Evolutionary conservation across 345 rosid species (phyloP), one percentile per base, ranked within the genome.

Genomic region (Populus pruinosa): DNA sequence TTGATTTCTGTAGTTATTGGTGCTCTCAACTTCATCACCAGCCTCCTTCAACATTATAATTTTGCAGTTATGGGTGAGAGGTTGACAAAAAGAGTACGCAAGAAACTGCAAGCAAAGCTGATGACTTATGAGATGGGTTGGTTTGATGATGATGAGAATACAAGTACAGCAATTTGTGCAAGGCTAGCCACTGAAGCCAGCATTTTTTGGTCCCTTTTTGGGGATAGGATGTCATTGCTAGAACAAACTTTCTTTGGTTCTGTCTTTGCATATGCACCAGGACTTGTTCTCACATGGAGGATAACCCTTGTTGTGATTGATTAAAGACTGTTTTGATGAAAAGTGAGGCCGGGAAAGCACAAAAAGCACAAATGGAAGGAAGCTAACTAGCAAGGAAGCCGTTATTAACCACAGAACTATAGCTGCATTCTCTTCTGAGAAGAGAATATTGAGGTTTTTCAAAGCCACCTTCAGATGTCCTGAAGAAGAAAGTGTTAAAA

Each of bases 331-430:
- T 86, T 59, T 76, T 89, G 69, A 85, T 89, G 89, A 86, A 82
- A 84, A 86, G 79, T n/a, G 78, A 83, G 89, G 86, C 90, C 2
- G 69, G 69, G 61, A 82, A 85, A 59, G 88, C 89, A n/a, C 77
- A 31, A 29, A 82, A 83, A 27, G 84, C 85, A 12, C 89, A 85
- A 61, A 74, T 59, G 23, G 82, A 80, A 71, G 88, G 87, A 61
- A 83, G 88, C 77, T 85, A 87, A 43, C 76, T 86, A 6, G 90
- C 92, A 66, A 86, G 88, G 88, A 87, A 81, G 89, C 89, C 41
- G 81, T 82, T 62, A 63, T 64, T 43, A 87, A 89, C 76, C 87
- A 86, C 76, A 83, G 90, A 59, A 87, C 90, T 8, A 87, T 89
- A 47, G 76, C 84, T 0, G 89, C 88, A 21, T 89, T 89, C 56